These are phyloP conservation scores for Scopulariopsis brevicaulis DNA, from an alignment of 2,329 filamentous ascomycete species.

Conservation along the genomic window DNA sequence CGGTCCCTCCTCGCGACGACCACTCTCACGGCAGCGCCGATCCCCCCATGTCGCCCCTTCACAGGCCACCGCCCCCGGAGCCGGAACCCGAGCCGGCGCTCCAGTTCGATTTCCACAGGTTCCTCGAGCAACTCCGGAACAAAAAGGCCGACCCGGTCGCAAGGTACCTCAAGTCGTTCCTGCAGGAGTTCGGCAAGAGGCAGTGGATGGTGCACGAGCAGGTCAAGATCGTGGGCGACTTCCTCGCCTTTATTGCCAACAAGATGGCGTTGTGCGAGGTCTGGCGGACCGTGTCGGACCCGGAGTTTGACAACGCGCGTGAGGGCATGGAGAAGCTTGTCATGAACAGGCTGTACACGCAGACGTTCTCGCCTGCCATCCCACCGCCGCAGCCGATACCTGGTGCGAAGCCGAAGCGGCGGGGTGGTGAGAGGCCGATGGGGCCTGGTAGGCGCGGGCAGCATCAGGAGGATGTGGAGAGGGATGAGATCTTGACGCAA, in stretches of 20 bases:
- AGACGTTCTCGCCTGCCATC: slow-evolving; percentile 94
- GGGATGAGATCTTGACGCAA: slow-evolving; percentile 89
- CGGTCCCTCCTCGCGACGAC: slow-evolving; percentile 12
- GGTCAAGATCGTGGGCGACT: slow-evolving; percentile 97
- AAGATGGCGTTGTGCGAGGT: slow-evolving; percentile 98
- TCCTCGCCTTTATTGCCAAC: slow-evolving; percentile 90
- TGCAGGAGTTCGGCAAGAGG: slow-evolving; percentile 89
- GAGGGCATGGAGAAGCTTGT: slow-evolving; percentile 99
- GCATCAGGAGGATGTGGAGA: slow-evolving; percentile 94
- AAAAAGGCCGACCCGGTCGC: slow-evolving; percentile 97
- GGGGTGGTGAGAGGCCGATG: slow-evolving; percentile 55
- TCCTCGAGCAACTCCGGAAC: slow-evolving; percentile 89
- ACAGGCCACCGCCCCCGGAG: slow-evolving; percentile 60
- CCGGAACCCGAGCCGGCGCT: slow-evolving; percentile 71
- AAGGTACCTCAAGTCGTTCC: slow-evolving; percentile 86
- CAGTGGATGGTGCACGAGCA: slow-evolving; percentile 99
- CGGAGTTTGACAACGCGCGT: slow-evolving; percentile 94
- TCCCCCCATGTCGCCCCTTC: slow-evolving; percentile 35
- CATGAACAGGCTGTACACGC: slow-evolving; percentile 92
- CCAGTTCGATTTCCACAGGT: slow-evolving; percentile 95
- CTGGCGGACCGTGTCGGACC: slow-evolving; percentile 90
- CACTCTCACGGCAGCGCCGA: background rate
- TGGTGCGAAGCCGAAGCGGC: slow-evolving; percentile 55
- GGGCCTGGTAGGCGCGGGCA: slow-evolving; percentile 84
- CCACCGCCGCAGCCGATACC: slow-evolving; percentile 65